Evolutionary conservation across 2,329 filamentous ascomycete species (phyloP).

Genomic region (Diaporthe caulivora): DNA sequence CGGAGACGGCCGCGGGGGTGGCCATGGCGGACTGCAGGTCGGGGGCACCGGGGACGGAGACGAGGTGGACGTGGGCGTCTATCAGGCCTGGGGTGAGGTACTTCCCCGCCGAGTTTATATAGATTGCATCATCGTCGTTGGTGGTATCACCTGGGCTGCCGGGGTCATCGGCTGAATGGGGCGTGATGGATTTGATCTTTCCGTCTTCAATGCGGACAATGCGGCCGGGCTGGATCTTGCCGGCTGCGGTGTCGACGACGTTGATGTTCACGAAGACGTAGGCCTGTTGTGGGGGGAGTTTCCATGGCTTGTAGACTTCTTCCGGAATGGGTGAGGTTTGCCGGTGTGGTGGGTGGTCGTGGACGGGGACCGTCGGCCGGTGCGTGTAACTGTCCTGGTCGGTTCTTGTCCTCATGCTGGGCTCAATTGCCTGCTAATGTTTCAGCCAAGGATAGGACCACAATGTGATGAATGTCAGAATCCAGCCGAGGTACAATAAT

Average conservation of each 20-base stretch:
- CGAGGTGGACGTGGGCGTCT: slow-evolving; percentile 63
- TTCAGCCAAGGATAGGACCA: too few species aligned
- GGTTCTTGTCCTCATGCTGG: slow-evolving; percentile 1
- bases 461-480: too few species aligned
- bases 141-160: background rate
- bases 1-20: slow-evolving; percentile 51
- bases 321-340: slow-evolving; percentile 26
- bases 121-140: slow-evolving; percentile 30
- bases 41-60: slow-evolving; percentile 56
- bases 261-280: slow-evolving; percentile 58
- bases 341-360: background rate
- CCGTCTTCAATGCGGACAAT: slow-evolving; percentile 53
- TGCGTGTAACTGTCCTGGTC: too few species aligned
- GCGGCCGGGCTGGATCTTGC: slow-evolving; percentile 46
- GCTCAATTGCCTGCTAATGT: too few species aligned
- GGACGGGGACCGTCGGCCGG: background rate
- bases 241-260: slow-evolving; percentile 55
- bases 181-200: slow-evolving; percentile 46
- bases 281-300: slow-evolving; percentile 46
- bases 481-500: too few species aligned
- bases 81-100: slow-evolving; percentile 64
- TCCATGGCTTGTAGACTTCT: slow-evolving; percentile 51
- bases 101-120: slow-evolving; percentile 56
- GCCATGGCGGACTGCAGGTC: slow-evolving; percentile 51
- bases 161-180: accelerated